Conservation (phyloP, 1,284 basidiomycete genomes). For the Tranzscheliella williamsii region DNA sequence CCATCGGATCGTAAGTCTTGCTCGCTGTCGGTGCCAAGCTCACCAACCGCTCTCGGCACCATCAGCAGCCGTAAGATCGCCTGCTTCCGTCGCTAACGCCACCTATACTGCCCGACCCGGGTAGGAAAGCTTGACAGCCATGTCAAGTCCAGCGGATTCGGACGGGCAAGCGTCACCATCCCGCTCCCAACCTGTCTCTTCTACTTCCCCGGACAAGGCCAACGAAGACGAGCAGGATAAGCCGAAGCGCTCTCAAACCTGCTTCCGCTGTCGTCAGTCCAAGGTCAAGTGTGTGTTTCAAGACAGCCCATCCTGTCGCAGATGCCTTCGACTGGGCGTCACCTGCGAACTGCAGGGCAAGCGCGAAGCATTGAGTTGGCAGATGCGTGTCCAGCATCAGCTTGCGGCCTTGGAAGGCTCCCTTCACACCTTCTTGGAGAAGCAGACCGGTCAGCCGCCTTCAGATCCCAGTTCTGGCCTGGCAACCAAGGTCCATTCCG, state of each 20-base stretch:
- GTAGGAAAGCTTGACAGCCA: too few species aligned
- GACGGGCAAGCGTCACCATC: too few species aligned
- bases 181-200: too few species aligned
- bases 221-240: constrained; percentile 13
- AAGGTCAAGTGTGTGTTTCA: constrained; percentile 32
- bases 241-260: constrained; percentile 24
- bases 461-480: background rate
- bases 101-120: too few species aligned
- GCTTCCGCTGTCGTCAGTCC: constrained; percentile 24
- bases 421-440: constrained; percentile 19
- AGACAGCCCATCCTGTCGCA: constrained; percentile 11
- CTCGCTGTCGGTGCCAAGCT: too few species aligned
- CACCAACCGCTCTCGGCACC: too few species aligned
- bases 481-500: background rate
- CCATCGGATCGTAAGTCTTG: too few species aligned
- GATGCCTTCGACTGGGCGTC: constrained; percentile 15
- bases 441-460: constrained; percentile 12
- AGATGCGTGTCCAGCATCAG: constrained; percentile 30
- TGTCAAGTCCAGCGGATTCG: too few species aligned
- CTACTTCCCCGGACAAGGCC: constrained; percentile 10
- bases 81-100: too few species aligned
- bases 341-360: constrained; percentile 25
- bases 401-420: constrained; percentile 17
- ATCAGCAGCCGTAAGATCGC: too few species aligned
- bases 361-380: constrained; percentile 26